phyloP scores from a whole-genome alignment of 768 basidiomycete species.

The Sarcomyxa edulis region DNA sequence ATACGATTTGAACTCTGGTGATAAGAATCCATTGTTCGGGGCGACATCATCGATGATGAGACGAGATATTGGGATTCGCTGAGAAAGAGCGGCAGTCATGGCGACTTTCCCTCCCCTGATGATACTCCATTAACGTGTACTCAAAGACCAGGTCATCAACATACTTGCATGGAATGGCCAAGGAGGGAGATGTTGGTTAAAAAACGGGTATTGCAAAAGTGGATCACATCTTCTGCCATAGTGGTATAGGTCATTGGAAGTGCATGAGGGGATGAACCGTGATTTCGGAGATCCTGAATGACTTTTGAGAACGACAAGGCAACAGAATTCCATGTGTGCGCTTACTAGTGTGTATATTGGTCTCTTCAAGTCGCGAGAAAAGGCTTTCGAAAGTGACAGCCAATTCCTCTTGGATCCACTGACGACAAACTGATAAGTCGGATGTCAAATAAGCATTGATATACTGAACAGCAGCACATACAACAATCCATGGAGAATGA shows the following conservation, averaged over 20 bases:
- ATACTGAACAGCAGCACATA: constrained; percentile 21
- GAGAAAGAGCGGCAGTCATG: constrained; percentile 59
- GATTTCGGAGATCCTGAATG: constrained; percentile 80
- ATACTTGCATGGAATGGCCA: constrained; percentile 84
- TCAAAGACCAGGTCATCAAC: constrained; percentile 1
- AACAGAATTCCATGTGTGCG: not conserved
- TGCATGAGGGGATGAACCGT: constrained; percentile 76
- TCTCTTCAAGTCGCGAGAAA: constrained; percentile 56
- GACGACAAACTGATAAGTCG: constrained; percentile 5
- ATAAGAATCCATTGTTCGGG: constrained; percentile 55
- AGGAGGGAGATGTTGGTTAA: constrained; percentile 65
- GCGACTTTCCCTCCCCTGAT: constrained; percentile 83
- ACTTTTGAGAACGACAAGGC: not conserved
- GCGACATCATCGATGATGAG: constrained; percentile 82
- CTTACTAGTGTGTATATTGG: constrained; percentile 73
- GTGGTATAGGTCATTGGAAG: constrained; percentile 68
- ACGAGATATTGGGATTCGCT: constrained; percentile 39
- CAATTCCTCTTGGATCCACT: constrained; percentile 92
- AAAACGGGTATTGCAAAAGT: constrained; percentile 52
- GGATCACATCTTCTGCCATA: constrained; percentile 76
- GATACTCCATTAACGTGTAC: not conserved
- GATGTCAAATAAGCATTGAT: not conserved
- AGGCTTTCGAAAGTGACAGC: constrained; percentile 73
- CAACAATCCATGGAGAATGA: constrained; percentile 66
- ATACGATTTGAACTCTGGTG: constrained; percentile 61